Conservation (phyloP, 441 rosid genomes). For the Cnidoscolus chayamansa region DNA sequence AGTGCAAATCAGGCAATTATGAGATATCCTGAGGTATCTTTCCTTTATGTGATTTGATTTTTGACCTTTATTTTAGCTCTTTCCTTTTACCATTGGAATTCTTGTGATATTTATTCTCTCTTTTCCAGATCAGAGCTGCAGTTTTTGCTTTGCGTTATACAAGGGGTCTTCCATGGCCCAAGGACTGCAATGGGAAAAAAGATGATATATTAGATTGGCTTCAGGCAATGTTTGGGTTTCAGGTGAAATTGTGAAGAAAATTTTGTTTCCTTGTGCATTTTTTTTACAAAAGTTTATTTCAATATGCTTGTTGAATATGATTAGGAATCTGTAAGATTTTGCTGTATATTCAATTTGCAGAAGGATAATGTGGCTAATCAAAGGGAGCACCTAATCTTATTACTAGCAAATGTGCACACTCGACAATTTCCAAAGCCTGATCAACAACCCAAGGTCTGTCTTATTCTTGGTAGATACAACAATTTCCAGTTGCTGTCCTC, state of each 20-base stretch:
- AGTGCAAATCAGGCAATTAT: conserved; percentile 96
- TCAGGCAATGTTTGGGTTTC: conserved; percentile 97
- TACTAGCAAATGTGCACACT: conserved; percentile 96
- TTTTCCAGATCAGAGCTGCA: conserved; percentile 84
- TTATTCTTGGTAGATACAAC: background rate
- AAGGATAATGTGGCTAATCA: conserved; percentile 97
- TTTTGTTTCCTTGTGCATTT: background rate
- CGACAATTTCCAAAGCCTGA: conserved; percentile 96
- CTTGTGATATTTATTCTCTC: conserved; percentile 9
- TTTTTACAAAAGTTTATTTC: conserved; percentile 2
- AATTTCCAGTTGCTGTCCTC: background rate
- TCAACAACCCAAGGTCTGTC: conserved; percentile 93
- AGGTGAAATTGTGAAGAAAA: conserved; percentile 41
- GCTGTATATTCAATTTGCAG: conserved; percentile 41
- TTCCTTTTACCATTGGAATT: conserved; percentile 10
- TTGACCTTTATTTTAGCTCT: conserved; percentile 15
- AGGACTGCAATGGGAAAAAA: conserved; percentile 69
- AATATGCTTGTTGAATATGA: conserved; percentile 11
- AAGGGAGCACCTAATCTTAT: conserved; percentile 91
- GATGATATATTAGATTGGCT: conserved; percentile 99
- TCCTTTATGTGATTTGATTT: conserved; percentile 19
- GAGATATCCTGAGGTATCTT: conserved; percentile 88
- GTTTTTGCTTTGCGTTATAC: conserved; percentile 89
- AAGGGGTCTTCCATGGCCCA: conserved; percentile 99
- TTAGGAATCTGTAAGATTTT: background rate